Base-by-base conservation (phyloP, 78 protist genomes). In the Neovahlkampfia damariscottae region DNA sequence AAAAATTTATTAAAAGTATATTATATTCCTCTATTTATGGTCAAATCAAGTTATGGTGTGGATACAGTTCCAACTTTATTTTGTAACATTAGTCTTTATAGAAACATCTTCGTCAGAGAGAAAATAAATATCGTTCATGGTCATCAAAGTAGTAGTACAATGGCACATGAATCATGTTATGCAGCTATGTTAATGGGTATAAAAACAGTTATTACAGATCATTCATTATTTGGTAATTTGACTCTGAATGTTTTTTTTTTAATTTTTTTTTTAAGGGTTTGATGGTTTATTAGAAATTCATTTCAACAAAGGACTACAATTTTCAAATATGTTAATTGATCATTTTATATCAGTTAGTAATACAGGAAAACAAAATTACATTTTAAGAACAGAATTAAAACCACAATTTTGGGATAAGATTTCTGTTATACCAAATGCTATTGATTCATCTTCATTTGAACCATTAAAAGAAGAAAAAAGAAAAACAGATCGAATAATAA, bases 351-450 rank as follows among this genome's bases (percentile, higher is more conserved):
- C 97, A 72, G 98, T 95, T 39, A 88, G 95, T 9, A 83, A 95
- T 83, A 93, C 97, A 35, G 9, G 87, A 75, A 85, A 91, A 67
- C 97, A 95, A 34, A 95, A 94, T 76, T 88, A 94, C 0, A 95
- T 94, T 31, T 77, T 95, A 84, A 69, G 98, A 0, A 93, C 96
- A 1, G 72, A 50, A 39, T 6, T 93, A 10, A 71, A 36, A 27
- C 98, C 98, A 7, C n/a, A 37, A 34, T 10, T 38, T 6, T n/a
- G n/a, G n/a, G n/a, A n/a, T n/a, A n/a, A n/a, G n/a, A 96, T 94
- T 30, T 84, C 95, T 2, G 98, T 95, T 34, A 95, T 96, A 27
- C 97, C 98, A 8, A 94, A 96, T 68, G 98, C 99, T 1, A 86
- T 91, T 27, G 95, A 95, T 82, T 37, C 91, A 9, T 36, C 81